Base-by-base conservation (phyloP, 2,329 filamentous ascomycete species). In the Monosporascus sp. region DNA sequence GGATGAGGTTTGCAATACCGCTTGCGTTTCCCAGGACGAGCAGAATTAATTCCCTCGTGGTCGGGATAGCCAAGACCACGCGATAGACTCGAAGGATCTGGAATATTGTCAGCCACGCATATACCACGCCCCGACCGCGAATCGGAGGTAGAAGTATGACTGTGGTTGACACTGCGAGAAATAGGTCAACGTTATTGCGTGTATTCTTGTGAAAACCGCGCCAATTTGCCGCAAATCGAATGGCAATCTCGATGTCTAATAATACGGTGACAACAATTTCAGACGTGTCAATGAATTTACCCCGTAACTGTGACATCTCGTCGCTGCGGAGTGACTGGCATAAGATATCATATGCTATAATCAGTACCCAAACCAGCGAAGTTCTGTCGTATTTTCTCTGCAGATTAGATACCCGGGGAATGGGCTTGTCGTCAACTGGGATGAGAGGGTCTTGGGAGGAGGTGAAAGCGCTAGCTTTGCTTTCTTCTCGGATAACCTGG, bases 401-500 rank as follows among this genome's bases (percentile, higher is more conserved):
- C 49, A 97, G 62, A 3, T 65, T 58, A 2, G 80, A 80, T 5
- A 65, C 51, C 38, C 70, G 70, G 24, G 57, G 75, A 59, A 67
- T 68, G 70, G 57, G 71, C 62, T 68, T 75, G 54, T 74, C 79
- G 63, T 62, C 67, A 54, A 55, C 63, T 49, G 68, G 65, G 15
- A 69, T 53, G 2, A 71, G 62, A 5, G 70, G 71, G 57, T 81
- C 80, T 39, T 89, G 81, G 53, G 90, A 83, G 14, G 85, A 84
- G 5, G 91, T 92, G 70, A 99, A 99, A 3, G 95, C 94, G 73
- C 92, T 97, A 35, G 88, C 86, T 70, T 88, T 92, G 72, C 90
- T 96, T 69, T 99, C 94, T 74, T 99, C 95, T 58, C 94, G 85
- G 62, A 99, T 99, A 60, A 99, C 89, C 68, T 99, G 94, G 66